Evolutionary conservation across 2,329 filamentous ascomycete species (phyloP).

Genomic region (Annulohypoxylon truncatum): DNA sequence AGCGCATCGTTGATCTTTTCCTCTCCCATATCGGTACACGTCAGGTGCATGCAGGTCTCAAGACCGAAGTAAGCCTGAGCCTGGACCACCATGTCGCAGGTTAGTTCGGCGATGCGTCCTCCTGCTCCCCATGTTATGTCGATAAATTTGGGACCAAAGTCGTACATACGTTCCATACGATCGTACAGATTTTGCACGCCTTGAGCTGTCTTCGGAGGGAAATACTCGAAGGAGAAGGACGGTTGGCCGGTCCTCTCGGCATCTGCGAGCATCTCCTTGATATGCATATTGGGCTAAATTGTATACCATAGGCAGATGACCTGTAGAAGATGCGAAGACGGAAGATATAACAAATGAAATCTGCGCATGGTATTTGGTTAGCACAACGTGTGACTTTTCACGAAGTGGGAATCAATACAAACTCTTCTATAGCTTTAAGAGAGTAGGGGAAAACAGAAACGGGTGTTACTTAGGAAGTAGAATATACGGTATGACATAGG

Average conservation of each 20-base stretch:
- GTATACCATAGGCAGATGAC: neutral
- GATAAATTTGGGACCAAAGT: slow-evolving; percentile 92
- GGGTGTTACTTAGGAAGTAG: neutral
- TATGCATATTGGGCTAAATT: slow-evolving; percentile 78
- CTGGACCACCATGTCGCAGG: slow-evolving; percentile 96
- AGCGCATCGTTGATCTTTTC: slow-evolving; percentile 92
- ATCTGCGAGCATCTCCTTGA: slow-evolving; percentile 89
- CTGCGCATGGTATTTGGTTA: slow-evolving; percentile 18
- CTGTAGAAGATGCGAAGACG: slow-evolving; percentile 2
- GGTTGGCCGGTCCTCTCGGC: slow-evolving; percentile 82
- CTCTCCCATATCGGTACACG: slow-evolving; percentile 96
- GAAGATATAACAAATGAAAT: slow-evolving; percentile 27
- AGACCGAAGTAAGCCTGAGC: slow-evolving; percentile 95
- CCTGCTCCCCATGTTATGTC: slow-evolving; percentile 99
- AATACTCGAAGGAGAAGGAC: slow-evolving; percentile 99
- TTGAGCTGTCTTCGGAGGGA: slow-evolving; percentile 96
- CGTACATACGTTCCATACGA: slow-evolving; percentile 99
- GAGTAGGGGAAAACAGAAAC: neutral
- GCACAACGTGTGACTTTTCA: neutral
- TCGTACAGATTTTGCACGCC: slow-evolving; percentile 99
- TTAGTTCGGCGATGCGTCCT: slow-evolving; percentile 89
- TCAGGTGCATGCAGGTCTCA: slow-evolving; percentile 99
- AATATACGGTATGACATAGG: neutral
- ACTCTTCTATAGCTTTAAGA: neutral
- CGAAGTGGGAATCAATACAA: neutral